Conservation (phyloP, 306 rosid species). For the Corylus heterophylla region DNA sequence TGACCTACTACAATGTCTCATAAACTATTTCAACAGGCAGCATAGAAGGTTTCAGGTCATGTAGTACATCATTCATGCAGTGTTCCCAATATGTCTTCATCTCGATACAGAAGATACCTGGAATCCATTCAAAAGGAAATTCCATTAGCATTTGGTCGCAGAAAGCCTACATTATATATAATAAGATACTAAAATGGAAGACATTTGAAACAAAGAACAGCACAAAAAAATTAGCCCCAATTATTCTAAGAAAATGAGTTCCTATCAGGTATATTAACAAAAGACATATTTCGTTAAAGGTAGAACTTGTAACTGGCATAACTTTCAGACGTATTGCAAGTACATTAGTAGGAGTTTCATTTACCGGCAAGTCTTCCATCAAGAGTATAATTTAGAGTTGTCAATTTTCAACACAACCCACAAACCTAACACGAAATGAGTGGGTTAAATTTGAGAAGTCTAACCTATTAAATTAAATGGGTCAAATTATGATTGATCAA, state of each 20-base stretch:
- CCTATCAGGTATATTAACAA: neutral
- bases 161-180: neutral
- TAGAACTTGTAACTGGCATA: neutral
- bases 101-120: conserved; percentile 31
- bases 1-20: neutral
- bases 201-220: neutral
- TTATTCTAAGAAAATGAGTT: neutral
- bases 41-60: neutral
- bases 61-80: conserved; percentile 26
- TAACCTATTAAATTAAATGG: too few species aligned
- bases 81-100: conserved; percentile 32
- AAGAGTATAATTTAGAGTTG: too few species aligned
- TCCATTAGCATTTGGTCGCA: neutral
- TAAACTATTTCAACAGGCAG: neutral
- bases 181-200: neutral
- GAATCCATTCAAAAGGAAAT: conserved; percentile 5
- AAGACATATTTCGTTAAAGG: neutral
- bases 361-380: neutral
- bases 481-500: too few species aligned
- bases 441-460: too few species aligned
- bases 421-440: too few species aligned
- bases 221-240: too few species aligned
- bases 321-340: neutral
- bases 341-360: neutral
- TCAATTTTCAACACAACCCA: too few species aligned